Conservation (phyloP, 2,329 filamentous ascomycete species). For the Paracoccidioides brasiliensis region DNA sequence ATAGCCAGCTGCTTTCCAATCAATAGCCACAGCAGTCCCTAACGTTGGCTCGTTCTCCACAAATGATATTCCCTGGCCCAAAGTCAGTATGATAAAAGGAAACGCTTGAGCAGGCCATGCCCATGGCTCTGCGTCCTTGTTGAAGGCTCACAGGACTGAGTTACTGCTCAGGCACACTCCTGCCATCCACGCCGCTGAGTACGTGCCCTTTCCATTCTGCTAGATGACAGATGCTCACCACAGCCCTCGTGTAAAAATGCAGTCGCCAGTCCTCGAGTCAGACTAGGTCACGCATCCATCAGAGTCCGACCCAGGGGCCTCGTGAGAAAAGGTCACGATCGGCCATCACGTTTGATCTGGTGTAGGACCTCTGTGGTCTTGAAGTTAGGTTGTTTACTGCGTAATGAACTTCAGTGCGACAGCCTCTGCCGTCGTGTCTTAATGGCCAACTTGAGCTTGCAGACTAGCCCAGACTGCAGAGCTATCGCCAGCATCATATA, state of each 20-base stretch:
- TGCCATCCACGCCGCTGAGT: conserved; percentile 4
- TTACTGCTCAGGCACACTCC: conserved; percentile 1
- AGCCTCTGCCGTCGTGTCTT: conserved; percentile 8
- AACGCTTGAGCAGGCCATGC: conserved; percentile 19
- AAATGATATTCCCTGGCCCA: conserved; percentile 19
- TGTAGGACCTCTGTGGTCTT: conserved; percentile 2
- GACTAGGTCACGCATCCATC: conserved; percentile 14
- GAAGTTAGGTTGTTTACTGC: not conserved
- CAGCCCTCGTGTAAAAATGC: conserved; percentile 13
- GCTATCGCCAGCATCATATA: conserved; percentile 14
- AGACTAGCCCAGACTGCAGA: conserved; percentile 15
- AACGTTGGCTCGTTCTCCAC: conserved; percentile 12
- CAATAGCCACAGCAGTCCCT: conserved; percentile 18
- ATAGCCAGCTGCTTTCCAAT: conserved; percentile 22
- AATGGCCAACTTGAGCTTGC: conserved; percentile 12
- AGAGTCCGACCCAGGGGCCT: conserved; percentile 18
- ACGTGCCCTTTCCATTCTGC: conserved; percentile 3
- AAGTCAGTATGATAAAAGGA: conserved; percentile 22
- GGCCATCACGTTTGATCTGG: conserved; percentile 11
- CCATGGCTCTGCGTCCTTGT: conserved; percentile 7
- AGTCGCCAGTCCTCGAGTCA: conserved; percentile 14
- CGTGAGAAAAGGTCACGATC: conserved; percentile 17
- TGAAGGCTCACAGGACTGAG: conserved; percentile 3
- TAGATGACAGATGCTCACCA: conserved; percentile 7
- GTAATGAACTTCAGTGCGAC: conserved; percentile 4